Conservation (phyloP, 352 stramenopile species). For the Globisporangium ultimum region DNA sequence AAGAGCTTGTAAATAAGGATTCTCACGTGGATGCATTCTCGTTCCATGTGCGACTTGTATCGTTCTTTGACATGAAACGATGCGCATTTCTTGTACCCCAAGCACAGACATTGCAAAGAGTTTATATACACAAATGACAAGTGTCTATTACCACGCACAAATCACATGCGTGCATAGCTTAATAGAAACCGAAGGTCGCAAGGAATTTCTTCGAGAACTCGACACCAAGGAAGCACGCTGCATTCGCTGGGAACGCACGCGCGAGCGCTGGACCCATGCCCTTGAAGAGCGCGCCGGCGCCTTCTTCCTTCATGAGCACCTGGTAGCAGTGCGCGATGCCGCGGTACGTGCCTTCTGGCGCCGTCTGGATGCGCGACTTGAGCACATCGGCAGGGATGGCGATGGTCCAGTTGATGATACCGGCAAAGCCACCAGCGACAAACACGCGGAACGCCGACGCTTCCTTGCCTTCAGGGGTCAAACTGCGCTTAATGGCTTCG, state of each 20-base stretch:
- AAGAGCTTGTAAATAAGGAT: conserved; percentile 51
- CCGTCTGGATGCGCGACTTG: conserved; percentile 96
- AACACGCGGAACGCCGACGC: conserved; percentile 87
- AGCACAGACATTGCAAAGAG: neutral
- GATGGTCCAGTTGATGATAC: conserved; percentile 94
- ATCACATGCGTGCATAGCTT: conserved; percentile 14
- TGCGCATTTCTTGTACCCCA: neutral
- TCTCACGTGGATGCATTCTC: no score
- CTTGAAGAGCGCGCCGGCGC: conserved; percentile 90
- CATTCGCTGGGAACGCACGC: conserved; percentile 94
- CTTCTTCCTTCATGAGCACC: conserved; percentile 94
- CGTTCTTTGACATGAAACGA: no score
- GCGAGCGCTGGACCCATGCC: conserved; percentile 93
- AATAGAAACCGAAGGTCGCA: conserved; percentile 72
- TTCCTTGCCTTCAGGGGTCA: conserved; percentile 82
- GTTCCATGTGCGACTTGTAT: no score
- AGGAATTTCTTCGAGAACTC: conserved; percentile 88
- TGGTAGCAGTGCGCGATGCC: conserved; percentile 90
- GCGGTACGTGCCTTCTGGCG: conserved; percentile 93
- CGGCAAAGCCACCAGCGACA: conserved; percentile 92
- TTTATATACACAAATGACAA: neutral
- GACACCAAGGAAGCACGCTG: conserved; percentile 93
- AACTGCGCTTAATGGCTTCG: conserved; percentile 86
- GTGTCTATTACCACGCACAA: neutral
- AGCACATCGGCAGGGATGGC: conserved; percentile 95